Evolutionary conservation across 352 stramenopile genomes (phyloP), one percentile per base, ranked within the genome.

Genomic region (Pseudoperonospora humuli): DNA sequence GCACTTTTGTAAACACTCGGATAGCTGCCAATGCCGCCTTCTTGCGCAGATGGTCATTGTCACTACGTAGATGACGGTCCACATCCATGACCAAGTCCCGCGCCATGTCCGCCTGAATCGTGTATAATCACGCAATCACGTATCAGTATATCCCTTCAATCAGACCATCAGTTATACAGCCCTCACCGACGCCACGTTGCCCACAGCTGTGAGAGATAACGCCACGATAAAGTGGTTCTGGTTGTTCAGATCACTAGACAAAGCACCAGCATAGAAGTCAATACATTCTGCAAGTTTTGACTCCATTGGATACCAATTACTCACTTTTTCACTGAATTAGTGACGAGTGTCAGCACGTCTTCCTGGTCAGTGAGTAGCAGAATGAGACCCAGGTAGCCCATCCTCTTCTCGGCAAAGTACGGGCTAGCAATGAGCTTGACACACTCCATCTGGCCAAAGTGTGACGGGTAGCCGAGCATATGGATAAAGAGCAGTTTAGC

Each of bases 401-500:
- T 99, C 50, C 97, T 83, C 67, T 99, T 99, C 66, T 99, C 96
- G n/a, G 87, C 85, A 62, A 98, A 99, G 62, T 97, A 91, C 20
- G 93, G 95, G 32, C 90, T 98, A 9, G 97, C 96, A 54, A 99
- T 98, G 25, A 99, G 79, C 75, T 99, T 99, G 49, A 99, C 86
- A 66, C 96, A 99, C 74, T 99, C 96, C 77, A 99, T 97, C 67
- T 99, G 96, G 24, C 96, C 97, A 71, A 99, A 99, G 69, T 99
- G 96, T 41, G 93, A 98, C 38, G 96, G 95, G 66, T 99, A 99
- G n/a, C 96, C 96, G 17, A 99, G 75, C 96, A 99, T 99, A 79
- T 99, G 96, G 71, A 99, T 99, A 67, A 99, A 99, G 3, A 99
- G 75, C 45, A 99, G 72, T 64, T 99, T 99, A 33, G 96, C 95